phyloP scores from a whole-genome alignment of 2,329 filamentous ascomycete species.

The Pseudovirgaria hyperparasitica region DNA sequence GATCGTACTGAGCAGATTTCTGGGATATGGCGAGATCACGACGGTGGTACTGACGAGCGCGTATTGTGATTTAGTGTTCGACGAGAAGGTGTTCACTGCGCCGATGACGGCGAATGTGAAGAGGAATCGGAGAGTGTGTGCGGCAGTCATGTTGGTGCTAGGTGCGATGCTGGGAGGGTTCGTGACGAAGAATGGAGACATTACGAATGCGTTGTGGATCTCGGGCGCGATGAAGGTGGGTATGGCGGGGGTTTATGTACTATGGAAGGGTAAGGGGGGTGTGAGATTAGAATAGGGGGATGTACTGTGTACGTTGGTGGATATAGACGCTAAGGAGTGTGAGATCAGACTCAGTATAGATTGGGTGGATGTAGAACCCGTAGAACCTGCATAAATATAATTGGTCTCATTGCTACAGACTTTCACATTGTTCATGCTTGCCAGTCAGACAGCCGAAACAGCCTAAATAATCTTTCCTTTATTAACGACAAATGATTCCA shows the following conservation, averaged over 20 bases:
- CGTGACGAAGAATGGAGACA: conserved; percentile 39
- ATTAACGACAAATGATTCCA: conserved; percentile 90
- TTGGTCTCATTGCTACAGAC: no score
- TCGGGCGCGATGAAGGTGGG: conserved; percentile 27
- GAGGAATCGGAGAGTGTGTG: conserved; percentile 38
- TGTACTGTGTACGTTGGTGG: no score
- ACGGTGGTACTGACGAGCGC: conserved; percentile 71
- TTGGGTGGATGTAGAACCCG: no score
- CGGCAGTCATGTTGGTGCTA: conserved; percentile 38
- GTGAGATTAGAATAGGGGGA: conserved; percentile 2
- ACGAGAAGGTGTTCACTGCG: conserved; percentile 37
- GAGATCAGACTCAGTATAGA: no score
- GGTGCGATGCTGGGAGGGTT: conserved; percentile 43
- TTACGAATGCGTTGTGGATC: conserved; percentile 39
- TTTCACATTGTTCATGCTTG: no score
- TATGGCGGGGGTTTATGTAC: conserved; percentile 26
- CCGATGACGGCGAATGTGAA: conserved; percentile 35
- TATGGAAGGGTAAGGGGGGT: conserved; percentile 26
- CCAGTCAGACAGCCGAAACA: no score
- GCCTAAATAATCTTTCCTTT: conserved; percentile 55
- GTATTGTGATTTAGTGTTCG: conserved; percentile 69
- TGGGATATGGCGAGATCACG: conserved; percentile 58
- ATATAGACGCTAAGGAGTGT: no score
- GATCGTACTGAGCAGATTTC: conserved; percentile 57
- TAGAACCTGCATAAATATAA: no score